phyloP scores from a whole-genome alignment of 345 rosid genomes.

The Garcia nutans region DNA sequence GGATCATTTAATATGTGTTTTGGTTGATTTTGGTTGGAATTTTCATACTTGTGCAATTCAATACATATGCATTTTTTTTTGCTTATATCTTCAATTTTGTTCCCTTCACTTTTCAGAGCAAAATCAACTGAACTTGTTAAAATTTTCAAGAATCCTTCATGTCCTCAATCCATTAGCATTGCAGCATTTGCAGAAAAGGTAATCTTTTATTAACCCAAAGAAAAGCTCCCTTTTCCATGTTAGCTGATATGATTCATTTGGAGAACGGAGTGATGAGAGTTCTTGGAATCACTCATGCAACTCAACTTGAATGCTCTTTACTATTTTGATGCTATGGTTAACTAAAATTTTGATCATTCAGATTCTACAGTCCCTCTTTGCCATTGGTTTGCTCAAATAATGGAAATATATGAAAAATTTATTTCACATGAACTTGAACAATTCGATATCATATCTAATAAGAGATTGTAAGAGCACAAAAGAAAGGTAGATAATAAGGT shows the following conservation, averaged over 20 bases:
- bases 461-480: not conserved
- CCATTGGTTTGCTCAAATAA: not conserved
- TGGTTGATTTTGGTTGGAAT: constrained; percentile 13
- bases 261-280: constrained; percentile 13
- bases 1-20: not conserved
- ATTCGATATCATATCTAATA: not conserved
- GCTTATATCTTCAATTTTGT: not conserved
- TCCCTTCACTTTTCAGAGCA: constrained; percentile 45
- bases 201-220: constrained; percentile 20
- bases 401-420: not conserved
- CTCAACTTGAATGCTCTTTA: not conserved
- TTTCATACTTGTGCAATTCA: constrained; percentile 4
- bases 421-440: not conserved
- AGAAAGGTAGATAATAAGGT: not conserved
- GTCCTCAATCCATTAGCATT: constrained; percentile 70
- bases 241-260: not conserved
- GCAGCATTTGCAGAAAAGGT: constrained; percentile 84
- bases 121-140: constrained; percentile 68
- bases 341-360: not conserved
- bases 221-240: constrained; percentile 5
- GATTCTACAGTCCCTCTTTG: not conserved
- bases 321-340: not conserved
- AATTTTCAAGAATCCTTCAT: constrained; percentile 62
- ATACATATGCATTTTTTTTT: not conserved
- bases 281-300: not conserved